These are phyloP conservation scores for Leccinum subrobustum DNA, from an alignment of 1,284 basidiomycete genomes.

Conservation along the genomic window DNA sequence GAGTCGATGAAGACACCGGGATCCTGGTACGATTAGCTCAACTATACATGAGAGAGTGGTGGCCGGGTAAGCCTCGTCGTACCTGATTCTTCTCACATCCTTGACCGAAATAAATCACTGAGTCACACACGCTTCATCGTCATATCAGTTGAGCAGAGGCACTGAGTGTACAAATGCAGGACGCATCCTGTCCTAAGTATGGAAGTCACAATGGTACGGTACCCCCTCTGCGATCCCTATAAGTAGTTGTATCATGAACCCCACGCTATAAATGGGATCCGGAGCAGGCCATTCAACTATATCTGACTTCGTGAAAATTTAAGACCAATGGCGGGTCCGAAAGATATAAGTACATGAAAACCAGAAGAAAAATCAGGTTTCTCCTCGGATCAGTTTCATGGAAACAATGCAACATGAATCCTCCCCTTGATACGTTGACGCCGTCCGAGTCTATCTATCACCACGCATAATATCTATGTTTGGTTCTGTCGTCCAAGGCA, in stretches of 20 bases:
- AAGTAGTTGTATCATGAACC: neutral
- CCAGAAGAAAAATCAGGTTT: no score
- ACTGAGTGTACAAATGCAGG: neutral
- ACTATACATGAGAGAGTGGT: neutral
- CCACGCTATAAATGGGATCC: neutral
- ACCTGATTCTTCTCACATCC: neutral
- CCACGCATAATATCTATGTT: no score
- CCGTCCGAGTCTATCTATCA: no score
- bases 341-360: no score
- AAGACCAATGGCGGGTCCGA: no score
- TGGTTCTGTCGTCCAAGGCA: no score
- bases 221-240: neutral
- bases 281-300: no score
- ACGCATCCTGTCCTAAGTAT: neutral
- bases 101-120: neutral
- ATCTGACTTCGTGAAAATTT: no score
- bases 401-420: no score
- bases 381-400: no score
- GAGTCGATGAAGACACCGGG: neutral
- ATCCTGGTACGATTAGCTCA: neutral
- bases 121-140: neutral
- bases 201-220: neutral
- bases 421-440: no score
- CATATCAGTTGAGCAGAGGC: no score
- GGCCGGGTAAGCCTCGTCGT: neutral